Evolutionary conservation across 345 rosid species (phyloP).

Genomic region (Viola odorata): DNA sequence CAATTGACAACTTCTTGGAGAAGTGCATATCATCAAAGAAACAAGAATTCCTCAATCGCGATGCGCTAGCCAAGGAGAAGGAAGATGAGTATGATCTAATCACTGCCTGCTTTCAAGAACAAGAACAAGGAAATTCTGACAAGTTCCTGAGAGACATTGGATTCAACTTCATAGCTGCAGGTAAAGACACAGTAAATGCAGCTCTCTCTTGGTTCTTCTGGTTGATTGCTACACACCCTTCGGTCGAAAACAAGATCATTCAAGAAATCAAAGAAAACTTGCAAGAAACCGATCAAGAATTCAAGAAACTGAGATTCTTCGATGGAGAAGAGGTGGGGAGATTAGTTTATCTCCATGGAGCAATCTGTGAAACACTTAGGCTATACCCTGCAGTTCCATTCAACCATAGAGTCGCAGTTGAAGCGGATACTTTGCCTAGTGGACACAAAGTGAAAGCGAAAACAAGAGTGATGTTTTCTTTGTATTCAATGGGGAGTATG

Average conservation of each 20-base stretch:
- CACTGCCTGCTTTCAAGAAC: constrained; percentile 15
- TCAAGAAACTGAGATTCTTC: not conserved
- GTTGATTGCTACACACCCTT: constrained; percentile 33
- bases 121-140: constrained; percentile 9
- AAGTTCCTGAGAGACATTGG: constrained; percentile 25
- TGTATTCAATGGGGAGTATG: constrained; percentile 24
- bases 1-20: constrained; percentile 12
- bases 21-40: constrained; percentile 11
- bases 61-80: not conserved
- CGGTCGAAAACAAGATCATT: constrained; percentile 19
- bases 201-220: constrained; percentile 37
- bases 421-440: constrained; percentile 24
- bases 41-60: not conserved
- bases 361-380: constrained; percentile 22
- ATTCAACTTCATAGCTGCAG: constrained; percentile 28
- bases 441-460: constrained; percentile 16
- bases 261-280: constrained; percentile 20
- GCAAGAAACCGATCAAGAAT: not conserved
- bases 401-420: constrained; percentile 11
- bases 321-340: not conserved
- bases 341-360: constrained; percentile 26
- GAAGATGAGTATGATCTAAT: constrained; percentile 21
- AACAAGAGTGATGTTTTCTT: constrained; percentile 9
- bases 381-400: constrained; percentile 22
- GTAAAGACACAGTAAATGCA: constrained; percentile 35